Evolutionary conservation across 2,329 filamentous ascomycete species (phyloP).

Genomic region (Aspergillus unguis): DNA sequence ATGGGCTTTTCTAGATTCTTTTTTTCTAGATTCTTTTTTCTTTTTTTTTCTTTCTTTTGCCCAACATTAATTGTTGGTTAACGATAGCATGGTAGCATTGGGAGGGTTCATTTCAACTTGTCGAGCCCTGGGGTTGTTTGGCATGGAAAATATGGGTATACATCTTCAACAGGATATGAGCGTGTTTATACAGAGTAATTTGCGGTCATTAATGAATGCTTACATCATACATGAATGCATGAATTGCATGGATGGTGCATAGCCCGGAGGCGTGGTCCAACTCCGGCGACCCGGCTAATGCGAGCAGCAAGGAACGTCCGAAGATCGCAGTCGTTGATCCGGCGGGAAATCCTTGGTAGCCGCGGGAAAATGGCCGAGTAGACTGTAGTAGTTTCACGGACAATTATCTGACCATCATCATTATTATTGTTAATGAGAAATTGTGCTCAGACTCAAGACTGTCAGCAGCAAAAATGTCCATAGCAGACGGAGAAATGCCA

Average conservation of each 20-base stretch:
- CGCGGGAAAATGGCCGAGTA: slow-evolving; percentile 10
- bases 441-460: too few relatives aligned
- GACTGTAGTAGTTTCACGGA: background rate
- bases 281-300: slow-evolving; percentile 3
- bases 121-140: slow-evolving; percentile 3
- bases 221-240: background rate
- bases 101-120: slow-evolving; percentile 13
- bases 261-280: background rate
- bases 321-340: slow-evolving; percentile 12
- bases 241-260: background rate
- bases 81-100: slow-evolving; percentile 8
- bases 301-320: slow-evolving; percentile 7
- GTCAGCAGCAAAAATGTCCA: background rate
- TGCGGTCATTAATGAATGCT: background rate
- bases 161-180: slow-evolving; percentile 11
- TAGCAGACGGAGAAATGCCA: slow-evolving; percentile 1
- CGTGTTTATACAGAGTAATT: background rate
- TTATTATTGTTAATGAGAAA: too few relatives aligned
- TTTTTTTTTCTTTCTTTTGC: background rate
- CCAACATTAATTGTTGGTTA: background rate
- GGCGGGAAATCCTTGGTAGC: slow-evolving; percentile 6
- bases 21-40: background rate
- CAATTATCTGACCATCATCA: too few relatives aligned
- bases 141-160: slow-evolving; percentile 2
- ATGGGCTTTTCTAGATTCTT: slow-evolving; percentile 75